Evolutionary conservation across 805 yeast genomes (phyloP).

Genomic region (Candida railenensis): DNA sequence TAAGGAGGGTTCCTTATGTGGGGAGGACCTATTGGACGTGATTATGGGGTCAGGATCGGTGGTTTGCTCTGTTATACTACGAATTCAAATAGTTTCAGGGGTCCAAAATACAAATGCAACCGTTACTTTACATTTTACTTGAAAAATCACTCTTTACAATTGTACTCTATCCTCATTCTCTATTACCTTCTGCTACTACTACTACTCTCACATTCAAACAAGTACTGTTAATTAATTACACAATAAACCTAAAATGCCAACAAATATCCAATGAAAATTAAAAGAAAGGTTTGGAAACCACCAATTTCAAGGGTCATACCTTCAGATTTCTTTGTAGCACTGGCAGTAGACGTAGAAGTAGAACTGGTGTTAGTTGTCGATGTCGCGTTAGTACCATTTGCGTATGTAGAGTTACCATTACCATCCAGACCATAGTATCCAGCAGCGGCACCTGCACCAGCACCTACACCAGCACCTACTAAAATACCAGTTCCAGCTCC

Average conservation of each 20-base stretch:
- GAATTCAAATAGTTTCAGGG: no score
- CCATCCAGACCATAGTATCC: conserved; percentile 1
- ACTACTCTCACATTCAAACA: no score
- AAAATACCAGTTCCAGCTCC: not conserved
- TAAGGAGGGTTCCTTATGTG: no score
- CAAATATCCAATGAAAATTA: not conserved
- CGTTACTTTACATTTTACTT: no score
- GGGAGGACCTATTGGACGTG: no score
- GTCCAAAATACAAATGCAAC: no score
- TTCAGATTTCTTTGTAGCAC: conserved; percentile 1
- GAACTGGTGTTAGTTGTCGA: conserved; percentile 2
- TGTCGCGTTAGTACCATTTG: conserved; percentile 2
- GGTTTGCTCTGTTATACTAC: no score
- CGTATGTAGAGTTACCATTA: conserved; percentile 5
- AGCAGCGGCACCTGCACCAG: conserved; percentile 2
- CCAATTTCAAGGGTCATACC: not conserved
- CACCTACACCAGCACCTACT: conserved; percentile 14
- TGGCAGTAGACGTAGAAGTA: conserved; percentile 5
- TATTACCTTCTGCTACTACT: no score
- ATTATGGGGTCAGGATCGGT: no score
- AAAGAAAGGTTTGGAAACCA: not conserved
- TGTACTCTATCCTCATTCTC: no score
- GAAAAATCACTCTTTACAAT: no score
- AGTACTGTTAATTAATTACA: no score
- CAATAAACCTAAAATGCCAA: not conserved